Evolutionary conservation across 2,329 filamentous ascomycete species (phyloP).

Genomic region (Phyllosticta citriasiana): DNA sequence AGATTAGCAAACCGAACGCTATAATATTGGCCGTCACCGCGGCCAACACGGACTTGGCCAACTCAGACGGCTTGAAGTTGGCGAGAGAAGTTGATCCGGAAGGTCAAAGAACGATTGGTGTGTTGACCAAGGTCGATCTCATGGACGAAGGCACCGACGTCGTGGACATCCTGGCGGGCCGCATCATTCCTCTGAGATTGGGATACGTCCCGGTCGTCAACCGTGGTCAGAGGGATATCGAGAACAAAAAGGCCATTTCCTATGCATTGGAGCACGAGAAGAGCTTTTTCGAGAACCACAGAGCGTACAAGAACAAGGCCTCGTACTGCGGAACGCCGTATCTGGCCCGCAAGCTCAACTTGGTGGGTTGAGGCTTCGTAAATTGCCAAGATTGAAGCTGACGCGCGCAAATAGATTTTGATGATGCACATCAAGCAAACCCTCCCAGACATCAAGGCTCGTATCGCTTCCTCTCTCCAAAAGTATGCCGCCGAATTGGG

Average conservation of each 20-base stretch:
- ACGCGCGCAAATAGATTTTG: conserved; percentile 52
- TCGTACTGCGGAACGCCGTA: conserved; percentile 98
- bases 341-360: conserved; percentile 88
- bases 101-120: conserved; percentile 94
- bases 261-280: conserved; percentile 87
- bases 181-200: conserved; percentile 88
- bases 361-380: conserved; percentile 38
- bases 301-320: conserved; percentile 96
- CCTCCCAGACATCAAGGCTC: conserved; percentile 93
- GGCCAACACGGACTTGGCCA: conserved; percentile 95
- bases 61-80: conserved; percentile 94
- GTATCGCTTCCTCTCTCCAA: conserved; percentile 84
- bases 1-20: conserved; percentile 96
- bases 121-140: conserved; percentile 95
- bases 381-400: conserved; percentile 13
- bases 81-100: conserved; percentile 95
- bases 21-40: conserved; percentile 95
- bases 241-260: conserved; percentile 92
- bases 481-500: conserved; percentile 81
- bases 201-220: conserved; percentile 98
- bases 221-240: conserved; percentile 93
- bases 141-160: conserved; percentile 99
- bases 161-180: conserved; percentile 93
- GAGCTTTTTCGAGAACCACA: conserved; percentile 97
- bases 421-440: conserved; percentile 99